Evolutionary conservation across 1,284 basidiomycete species (phyloP), one percentile per base, ranked within the genome.

Genomic region (Violaceomyces palustris): DNA sequence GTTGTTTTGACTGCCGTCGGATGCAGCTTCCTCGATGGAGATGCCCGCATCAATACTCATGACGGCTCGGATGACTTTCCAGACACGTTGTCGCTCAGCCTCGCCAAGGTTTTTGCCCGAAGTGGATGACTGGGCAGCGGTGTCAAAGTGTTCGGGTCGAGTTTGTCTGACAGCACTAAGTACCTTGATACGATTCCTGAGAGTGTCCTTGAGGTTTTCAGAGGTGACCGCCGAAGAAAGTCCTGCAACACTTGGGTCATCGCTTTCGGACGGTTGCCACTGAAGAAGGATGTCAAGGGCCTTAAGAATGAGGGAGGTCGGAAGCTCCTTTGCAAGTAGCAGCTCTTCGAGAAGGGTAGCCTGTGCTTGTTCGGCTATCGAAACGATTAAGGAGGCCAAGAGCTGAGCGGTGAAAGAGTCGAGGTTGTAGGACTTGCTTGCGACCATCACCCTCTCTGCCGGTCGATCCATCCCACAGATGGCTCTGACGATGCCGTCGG

Each of bases 161-260:
- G 58, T 55, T 43, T 50, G 47, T 5, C 67, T 59, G 15, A 63
- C 28, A 14, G 43, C 35, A 14, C 58, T 49, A n/a, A 69, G 49
- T 6, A 60, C 35, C 6, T 47, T 45, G 17, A 69, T 35, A 3
- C 61, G 58, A 25, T 61, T 48, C 37, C 36, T 49, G 38, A 45
- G 45, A 9, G 53, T 53, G 23, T 46, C 30, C 7, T 24, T 29
- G 6, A 45, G 34, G 9, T 29, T 14, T 11, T 52, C 46, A 15
- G 24, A 51, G 39, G 30, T 48, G 42, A n/a, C 44, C 35, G 17
- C 50, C 51, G 32, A 60, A 60, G 0, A 45, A 42, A 19, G n/a
- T n/a, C n/a, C n/a, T n/a, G n/a, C n/a, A n/a, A n/a, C n/a, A n/a
- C n/a, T n/a, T n/a, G n/a, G n/a, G n/a, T n/a, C 45, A 6, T 44